A percentile compares a stretch with the other conserved stretches of the same genome.
Conservation (phyloP, 129 eudicot genomes). For the Gnaphalium uliginosum region DNA sequence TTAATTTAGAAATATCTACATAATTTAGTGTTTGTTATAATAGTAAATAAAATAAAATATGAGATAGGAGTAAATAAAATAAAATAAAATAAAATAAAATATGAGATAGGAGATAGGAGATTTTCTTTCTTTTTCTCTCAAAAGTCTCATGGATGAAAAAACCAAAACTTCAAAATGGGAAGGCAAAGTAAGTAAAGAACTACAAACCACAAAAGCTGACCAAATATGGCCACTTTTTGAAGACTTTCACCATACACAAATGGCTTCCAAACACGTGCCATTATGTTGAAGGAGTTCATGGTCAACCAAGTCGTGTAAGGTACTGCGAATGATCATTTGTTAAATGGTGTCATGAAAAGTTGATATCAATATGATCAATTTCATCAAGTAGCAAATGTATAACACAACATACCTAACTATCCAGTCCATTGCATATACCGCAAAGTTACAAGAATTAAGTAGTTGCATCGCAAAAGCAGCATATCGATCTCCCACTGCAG, state of each 20-base stretch:
- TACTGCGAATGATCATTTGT: constrained; percentile 45
- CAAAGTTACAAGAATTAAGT: constrained; percentile 70
- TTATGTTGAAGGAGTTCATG: constrained; percentile 48
- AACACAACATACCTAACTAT: constrained; percentile 54
- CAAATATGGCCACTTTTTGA: constrained; percentile 64
- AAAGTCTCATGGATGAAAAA: constrained; percentile 10
- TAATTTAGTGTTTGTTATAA: no score
- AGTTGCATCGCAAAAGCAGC: constrained; percentile 87
- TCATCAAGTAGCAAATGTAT: constrained; percentile 10
- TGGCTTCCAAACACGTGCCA: constrained; percentile 66
- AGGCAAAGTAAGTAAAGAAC: constrained; percentile 46
- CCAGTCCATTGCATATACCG: constrained; percentile 99
- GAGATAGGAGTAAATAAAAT: no score
- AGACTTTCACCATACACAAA: constrained; percentile 62
- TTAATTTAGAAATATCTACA: no score
- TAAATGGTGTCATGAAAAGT: constrained; percentile 59
- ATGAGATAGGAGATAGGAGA: no score
- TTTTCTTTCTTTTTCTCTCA: neutral
- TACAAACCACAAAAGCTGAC: constrained; percentile 35
- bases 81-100: no score
- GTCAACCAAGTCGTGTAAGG: constrained; percentile 54
- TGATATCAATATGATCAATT: constrained; percentile 21
- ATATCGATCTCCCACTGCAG: constrained; percentile 94
- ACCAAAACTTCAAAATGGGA: constrained; percentile 30
- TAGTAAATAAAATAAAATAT: no score